Conservation (phyloP, 2,329 filamentous ascomycete species). For the Grosmannia penicillata region DNA sequence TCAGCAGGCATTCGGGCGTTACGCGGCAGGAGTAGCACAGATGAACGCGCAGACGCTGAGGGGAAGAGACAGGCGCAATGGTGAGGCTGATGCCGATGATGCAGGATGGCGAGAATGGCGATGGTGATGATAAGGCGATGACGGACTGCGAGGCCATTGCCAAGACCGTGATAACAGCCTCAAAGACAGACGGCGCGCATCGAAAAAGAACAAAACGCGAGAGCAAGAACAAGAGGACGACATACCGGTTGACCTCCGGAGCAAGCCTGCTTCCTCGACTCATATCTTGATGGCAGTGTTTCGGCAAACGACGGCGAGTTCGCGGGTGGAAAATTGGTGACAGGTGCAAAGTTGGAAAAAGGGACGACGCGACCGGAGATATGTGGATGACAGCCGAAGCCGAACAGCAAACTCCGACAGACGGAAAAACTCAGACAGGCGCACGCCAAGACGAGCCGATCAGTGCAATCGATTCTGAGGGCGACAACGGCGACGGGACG, state of each 20-base stretch:
- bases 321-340: background rate
- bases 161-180: background rate
- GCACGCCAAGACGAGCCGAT: too few species aligned
- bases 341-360: background rate
- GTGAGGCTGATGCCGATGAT: background rate
- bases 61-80: background rate
- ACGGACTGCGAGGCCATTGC: background rate
- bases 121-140: background rate
- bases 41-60: background rate
- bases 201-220: background rate
- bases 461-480: too few species aligned
- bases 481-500: too few species aligned
- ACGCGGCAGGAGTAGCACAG: background rate
- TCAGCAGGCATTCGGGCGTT: background rate
- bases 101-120: background rate
- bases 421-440: too few species aligned
- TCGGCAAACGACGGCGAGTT: background rate
- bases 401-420: too few species aligned
- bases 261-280: constrained; percentile 94
- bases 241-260: constrained; percentile 97
- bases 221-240: constrained; percentile 4
- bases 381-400: too few species aligned
- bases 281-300: constrained; percentile 55
- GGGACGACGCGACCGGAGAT: too few species aligned
- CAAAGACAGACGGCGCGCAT: background rate